These are phyloP conservation scores for Solanum boliviense DNA, from an alignment of 257 asterid species.

Conservation along the genomic window DNA sequence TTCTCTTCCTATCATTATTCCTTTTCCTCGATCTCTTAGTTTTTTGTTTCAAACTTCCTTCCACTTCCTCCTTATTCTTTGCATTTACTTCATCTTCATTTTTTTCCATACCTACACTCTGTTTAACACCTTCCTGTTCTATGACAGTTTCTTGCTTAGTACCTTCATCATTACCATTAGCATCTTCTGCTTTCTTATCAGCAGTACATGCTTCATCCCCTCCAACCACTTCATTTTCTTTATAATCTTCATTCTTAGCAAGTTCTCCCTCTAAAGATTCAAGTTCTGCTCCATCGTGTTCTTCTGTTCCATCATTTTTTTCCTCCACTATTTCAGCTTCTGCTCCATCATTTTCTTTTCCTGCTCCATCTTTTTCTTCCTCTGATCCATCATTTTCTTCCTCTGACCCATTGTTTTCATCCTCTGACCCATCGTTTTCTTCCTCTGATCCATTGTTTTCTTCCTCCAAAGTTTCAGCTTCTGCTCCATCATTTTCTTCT, in stretches of 20 bases:
- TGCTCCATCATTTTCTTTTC: not conserved
- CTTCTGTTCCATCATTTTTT: not conserved
- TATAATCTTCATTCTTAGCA: not conserved
- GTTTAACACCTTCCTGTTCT: not conserved
- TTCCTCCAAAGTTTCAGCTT: not conserved
- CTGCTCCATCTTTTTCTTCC: not conserved
- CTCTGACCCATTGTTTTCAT: not conserved
- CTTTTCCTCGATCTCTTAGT: not conserved
- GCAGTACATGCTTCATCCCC: not conserved
- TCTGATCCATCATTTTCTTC: not conserved
- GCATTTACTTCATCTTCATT: constrained; percentile 2
- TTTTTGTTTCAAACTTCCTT: constrained; percentile 14
- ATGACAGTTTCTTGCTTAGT: not conserved
- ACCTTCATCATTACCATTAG: constrained; percentile 8
- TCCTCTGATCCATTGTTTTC: not conserved
- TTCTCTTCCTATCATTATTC: not conserved
- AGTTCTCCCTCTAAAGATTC: not conserved
- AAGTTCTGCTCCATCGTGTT: not conserved
- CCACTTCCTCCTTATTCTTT: constrained; percentile 21
- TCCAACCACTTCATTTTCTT: not conserved
- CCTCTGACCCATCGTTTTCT: not conserved
- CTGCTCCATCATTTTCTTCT: not conserved
- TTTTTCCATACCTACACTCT: not conserved
- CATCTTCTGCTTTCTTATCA: constrained; percentile 25
- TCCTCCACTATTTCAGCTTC: not conserved